These are phyloP conservation scores for Russula earlei DNA, from an alignment of 768 basidiomycete species.

Conservation along the genomic window DNA sequence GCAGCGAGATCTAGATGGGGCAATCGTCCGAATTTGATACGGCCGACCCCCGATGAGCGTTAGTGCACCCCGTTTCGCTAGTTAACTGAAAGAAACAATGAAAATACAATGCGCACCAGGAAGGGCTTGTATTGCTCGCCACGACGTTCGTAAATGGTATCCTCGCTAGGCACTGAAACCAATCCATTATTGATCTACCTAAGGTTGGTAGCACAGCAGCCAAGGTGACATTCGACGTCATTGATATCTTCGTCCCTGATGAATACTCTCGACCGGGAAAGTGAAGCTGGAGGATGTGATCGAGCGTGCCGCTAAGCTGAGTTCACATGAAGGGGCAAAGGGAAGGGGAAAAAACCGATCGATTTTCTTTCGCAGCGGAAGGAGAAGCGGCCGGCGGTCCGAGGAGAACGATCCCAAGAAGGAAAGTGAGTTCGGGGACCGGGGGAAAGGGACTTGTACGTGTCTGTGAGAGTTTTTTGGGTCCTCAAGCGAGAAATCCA, in stretches of 20 bases:
- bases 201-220: background rate
- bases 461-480: background rate
- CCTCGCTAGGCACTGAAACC: background rate
- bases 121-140: background rate
- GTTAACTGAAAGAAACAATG: slow-evolving; percentile 8
- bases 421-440: background rate
- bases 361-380: too few species aligned
- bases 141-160: background rate
- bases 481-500: background rate
- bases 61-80: slow-evolving; percentile 47
- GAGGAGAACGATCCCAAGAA: background rate
- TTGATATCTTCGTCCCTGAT: background rate
- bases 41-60: slow-evolving; percentile 59
- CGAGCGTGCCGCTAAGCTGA: background rate
- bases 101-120: slow-evolving; percentile 15
- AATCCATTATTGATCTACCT: background rate
- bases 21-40: background rate
- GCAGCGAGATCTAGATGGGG: slow-evolving; percentile 2
- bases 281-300: background rate
- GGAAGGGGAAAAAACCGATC: too few species aligned
- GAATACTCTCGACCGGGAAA: background rate
- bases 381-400: slow-evolving; percentile 8
- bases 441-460: background rate
- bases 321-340: background rate
- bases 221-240: background rate